Evolutionary conservation across 1,284 basidiomycete species (phyloP).

Genomic region (Tremellales sp.): DNA sequence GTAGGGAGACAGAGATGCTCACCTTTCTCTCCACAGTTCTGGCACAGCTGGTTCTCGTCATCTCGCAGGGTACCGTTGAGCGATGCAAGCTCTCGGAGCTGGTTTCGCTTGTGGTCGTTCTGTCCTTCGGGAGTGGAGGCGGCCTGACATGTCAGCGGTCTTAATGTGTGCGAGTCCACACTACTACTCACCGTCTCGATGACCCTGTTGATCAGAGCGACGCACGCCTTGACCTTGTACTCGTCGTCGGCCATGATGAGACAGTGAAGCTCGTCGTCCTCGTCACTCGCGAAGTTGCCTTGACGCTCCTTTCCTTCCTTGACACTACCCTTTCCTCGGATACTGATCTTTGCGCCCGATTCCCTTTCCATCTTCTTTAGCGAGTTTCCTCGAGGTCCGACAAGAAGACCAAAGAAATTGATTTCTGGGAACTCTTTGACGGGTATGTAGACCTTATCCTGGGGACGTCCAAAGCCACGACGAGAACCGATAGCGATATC

Average conservation of each 20-base stretch:
- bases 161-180: background rate
- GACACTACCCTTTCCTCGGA: slow-evolving; percentile 95
- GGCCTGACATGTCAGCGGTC: slow-evolving; percentile 57
- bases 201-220: slow-evolving; percentile 92
- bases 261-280: slow-evolving; percentile 98
- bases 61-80: slow-evolving; percentile 98
- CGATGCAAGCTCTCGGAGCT: slow-evolving; percentile 94
- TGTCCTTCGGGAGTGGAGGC: slow-evolving; percentile 98
- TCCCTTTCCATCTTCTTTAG: slow-evolving; percentile 99
- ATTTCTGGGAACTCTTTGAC: slow-evolving; percentile 99
- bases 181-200: slow-evolving; percentile 81
- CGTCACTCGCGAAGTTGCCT: slow-evolving; percentile 83
- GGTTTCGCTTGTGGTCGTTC: slow-evolving; percentile 99
- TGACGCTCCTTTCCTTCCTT: slow-evolving; percentile 96
- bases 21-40: slow-evolving; percentile 81
- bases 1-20: slow-evolving; percentile 1
- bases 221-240: slow-evolving; percentile 84
- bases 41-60: slow-evolving; percentile 98
- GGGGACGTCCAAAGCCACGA: slow-evolving; percentile 83
- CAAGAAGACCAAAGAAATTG: slow-evolving; percentile 98
- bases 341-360: slow-evolving; percentile 96
- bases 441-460: slow-evolving; percentile 98
- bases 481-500: slow-evolving; percentile 74
- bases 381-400: slow-evolving; percentile 97
- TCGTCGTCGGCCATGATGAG: slow-evolving; percentile 90